A percentile compares a stretch with the other conserved stretches of the same genome.
phyloP scores from a whole-genome alignment of 768 basidiomycete genomes.

The Cantharellus anzutake region DNA sequence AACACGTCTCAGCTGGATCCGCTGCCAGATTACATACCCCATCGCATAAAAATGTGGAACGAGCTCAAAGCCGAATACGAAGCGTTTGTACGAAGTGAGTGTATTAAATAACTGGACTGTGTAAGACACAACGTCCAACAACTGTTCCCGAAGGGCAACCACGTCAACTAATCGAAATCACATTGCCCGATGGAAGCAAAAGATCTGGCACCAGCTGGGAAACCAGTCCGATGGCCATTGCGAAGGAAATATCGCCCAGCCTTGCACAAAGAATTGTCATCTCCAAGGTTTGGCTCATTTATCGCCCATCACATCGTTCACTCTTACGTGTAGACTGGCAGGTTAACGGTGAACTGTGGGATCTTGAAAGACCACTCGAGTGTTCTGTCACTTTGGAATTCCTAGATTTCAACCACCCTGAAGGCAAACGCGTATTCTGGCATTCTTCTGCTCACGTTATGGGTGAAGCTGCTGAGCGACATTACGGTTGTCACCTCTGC shows the following conservation, averaged over 20 bases:
- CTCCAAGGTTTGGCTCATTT: constrained; percentile 47
- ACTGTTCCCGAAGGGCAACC: constrained; percentile 32
- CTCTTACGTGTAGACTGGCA: constrained; percentile 14
- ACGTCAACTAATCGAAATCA: constrained; percentile 64
- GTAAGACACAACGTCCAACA: constrained; percentile 14
- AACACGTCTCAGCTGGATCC: constrained; percentile 43
- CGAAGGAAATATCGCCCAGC: constrained; percentile 71
- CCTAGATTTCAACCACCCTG: constrained; percentile 81
- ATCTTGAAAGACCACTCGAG: constrained; percentile 90
- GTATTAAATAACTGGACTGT: neutral
- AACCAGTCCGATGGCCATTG: constrained; percentile 82
- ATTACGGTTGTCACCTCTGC: constrained; percentile 93
- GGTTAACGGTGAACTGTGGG: constrained; percentile 84
- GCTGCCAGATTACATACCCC: constrained; percentile 69
- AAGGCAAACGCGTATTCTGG: constrained; percentile 98
- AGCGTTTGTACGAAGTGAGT: constrained; percentile 54
- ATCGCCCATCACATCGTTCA: neutral
- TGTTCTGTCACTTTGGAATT: constrained; percentile 59
- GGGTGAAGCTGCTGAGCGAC: constrained; percentile 88
- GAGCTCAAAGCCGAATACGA: constrained; percentile 70
- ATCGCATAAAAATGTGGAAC: constrained; percentile 79
- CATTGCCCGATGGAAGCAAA: constrained; percentile 70
- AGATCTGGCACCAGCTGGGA: constrained; percentile 83
- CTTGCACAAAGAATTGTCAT: constrained; percentile 82
- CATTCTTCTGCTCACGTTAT: constrained; percentile 97